phyloP scores from a whole-genome alignment of 164 flowering plant species.

The Cinnamomum chago region DNA sequence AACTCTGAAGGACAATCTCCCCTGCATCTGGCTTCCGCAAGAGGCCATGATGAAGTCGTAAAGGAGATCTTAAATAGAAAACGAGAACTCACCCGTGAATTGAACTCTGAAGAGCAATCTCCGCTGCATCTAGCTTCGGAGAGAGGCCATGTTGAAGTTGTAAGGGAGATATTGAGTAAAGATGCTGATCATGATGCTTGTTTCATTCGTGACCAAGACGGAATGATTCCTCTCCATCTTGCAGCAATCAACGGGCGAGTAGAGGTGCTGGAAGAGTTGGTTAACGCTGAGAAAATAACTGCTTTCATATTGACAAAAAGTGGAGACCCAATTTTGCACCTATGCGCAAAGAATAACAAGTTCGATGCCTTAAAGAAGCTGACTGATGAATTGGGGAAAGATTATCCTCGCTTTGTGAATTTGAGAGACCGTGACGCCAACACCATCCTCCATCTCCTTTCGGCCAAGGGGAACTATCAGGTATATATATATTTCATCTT shows the following conservation, averaged over 20 bases:
- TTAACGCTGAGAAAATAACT: background rate
- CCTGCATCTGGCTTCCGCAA: too few relatives aligned
- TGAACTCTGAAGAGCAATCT: background rate
- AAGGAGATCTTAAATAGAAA: too few relatives aligned
- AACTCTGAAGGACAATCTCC: too few relatives aligned
- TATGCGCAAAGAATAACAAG: background rate
- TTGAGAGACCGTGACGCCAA: too few relatives aligned
- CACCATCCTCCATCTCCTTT: too few relatives aligned
- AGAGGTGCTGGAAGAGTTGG: background rate
- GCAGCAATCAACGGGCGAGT: slow-evolving; percentile 1
- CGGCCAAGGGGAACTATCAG: fast-evolving
- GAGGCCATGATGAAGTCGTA: too few relatives aligned
- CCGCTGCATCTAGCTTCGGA: background rate
- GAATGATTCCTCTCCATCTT: slow-evolving; percentile 1
- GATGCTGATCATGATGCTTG: background rate
- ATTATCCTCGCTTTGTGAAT: too few relatives aligned
- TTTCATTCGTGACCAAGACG: background rate
- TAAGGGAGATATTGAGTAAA: background rate
- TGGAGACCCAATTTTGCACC: background rate
- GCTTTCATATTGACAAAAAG: background rate
- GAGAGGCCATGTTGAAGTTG: background rate
- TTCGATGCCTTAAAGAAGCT: background rate
- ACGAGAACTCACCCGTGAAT: too few relatives aligned
- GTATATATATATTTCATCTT: too few relatives aligned
- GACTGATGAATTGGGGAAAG: too few relatives aligned